A percentile compares a stretch with the other conserved stretches of the same genome.
phyloP scores from a whole-genome alignment of 805 yeast genomes.

The Ogataea thermomethanolica region DNA sequence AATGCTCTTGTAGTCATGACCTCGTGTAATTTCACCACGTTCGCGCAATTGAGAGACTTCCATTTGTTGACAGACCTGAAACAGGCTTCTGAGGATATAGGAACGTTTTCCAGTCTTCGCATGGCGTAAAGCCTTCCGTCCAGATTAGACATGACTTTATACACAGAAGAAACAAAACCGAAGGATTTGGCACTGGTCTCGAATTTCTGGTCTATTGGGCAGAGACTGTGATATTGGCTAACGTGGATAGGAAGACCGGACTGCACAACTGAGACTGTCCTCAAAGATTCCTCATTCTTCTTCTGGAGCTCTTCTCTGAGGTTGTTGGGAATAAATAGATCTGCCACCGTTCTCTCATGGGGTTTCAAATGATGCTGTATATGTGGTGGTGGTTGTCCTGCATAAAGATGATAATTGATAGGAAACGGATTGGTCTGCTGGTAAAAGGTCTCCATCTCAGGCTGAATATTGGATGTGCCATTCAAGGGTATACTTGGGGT shows the following conservation, averaged over 20 bases:
- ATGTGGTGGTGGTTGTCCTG: slow-evolving; percentile 84
- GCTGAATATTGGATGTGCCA: slow-evolving; percentile 7
- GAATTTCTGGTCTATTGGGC: slow-evolving; percentile 63
- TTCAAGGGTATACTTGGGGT: slow-evolving; percentile 21
- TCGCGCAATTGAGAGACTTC: slow-evolving; percentile 54
- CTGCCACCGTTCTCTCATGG: slow-evolving; percentile 66
- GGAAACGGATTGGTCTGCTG: slow-evolving; percentile 43
- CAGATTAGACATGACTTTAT: slow-evolving; percentile 72
- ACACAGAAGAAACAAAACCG: slow-evolving; percentile 59
- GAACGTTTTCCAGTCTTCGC: slow-evolving; percentile 65
- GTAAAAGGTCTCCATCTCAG: slow-evolving; percentile 28
- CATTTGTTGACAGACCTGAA: slow-evolving; percentile 63
- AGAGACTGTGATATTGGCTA: slow-evolving; percentile 79
- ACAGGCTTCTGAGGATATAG: slow-evolving; percentile 52
- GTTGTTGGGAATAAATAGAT: slow-evolving; percentile 68
- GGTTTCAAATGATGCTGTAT: slow-evolving; percentile 55
- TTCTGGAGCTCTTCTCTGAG: slow-evolving; percentile 67
- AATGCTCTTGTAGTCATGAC: slow-evolving; percentile 86
- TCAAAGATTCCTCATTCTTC: slow-evolving; percentile 78
- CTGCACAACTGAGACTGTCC: slow-evolving; percentile 46
- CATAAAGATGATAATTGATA: slow-evolving; percentile 80
- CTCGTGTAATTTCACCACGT: slow-evolving; percentile 66
- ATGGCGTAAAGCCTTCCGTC: slow-evolving; percentile 79
- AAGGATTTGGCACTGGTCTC: slow-evolving; percentile 39
- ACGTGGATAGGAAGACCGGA: slow-evolving; percentile 69